A percentile compares a stretch with the other conserved stretches of the same genome.
These are phyloP conservation scores for Globisporangium emineosum DNA, from an alignment of 352 stramenopile species.

Conservation along the genomic window DNA sequence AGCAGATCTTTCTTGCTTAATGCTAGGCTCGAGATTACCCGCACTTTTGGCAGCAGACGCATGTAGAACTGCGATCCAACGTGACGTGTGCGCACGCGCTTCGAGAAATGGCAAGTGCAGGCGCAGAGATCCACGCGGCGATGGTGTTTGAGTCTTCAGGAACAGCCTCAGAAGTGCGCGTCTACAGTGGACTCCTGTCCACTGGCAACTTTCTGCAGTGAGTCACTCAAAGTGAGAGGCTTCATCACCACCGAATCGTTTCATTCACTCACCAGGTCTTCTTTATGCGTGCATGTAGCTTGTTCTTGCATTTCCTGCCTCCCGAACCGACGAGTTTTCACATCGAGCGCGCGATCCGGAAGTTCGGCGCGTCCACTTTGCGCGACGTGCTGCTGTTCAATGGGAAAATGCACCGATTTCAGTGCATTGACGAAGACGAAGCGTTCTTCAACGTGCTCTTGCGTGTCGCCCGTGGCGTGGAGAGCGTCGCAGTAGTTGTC, in stretches of 20 bases:
- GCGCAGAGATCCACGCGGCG: constrained; percentile 18
- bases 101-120: constrained; percentile 24
- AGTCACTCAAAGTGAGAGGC: background rate
- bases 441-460: constrained; percentile 56
- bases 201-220: constrained; percentile 42
- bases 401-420: constrained; percentile 22
- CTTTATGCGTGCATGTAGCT: constrained; percentile 16
- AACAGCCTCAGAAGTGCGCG: constrained; percentile 8
- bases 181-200: constrained; percentile 32
- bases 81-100: constrained; percentile 32
- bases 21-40: constrained; percentile 36
- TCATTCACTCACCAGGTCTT: background rate
- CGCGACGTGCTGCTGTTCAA: constrained; percentile 31
- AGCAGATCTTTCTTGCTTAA: background rate
- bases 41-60: constrained; percentile 43
- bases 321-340: constrained; percentile 38
- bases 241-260: background rate
- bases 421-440: constrained; percentile 43
- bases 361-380: constrained; percentile 31
- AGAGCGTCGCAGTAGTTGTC: constrained; percentile 40
- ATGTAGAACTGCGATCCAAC: constrained; percentile 25
- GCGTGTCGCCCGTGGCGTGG: constrained; percentile 43
- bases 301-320: constrained; percentile 31
- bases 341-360: constrained; percentile 32
- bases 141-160: constrained; percentile 20